phyloP scores from a whole-genome alignment of 2,329 filamentous ascomycete genomes.

The Penicillium sp. region DNA sequence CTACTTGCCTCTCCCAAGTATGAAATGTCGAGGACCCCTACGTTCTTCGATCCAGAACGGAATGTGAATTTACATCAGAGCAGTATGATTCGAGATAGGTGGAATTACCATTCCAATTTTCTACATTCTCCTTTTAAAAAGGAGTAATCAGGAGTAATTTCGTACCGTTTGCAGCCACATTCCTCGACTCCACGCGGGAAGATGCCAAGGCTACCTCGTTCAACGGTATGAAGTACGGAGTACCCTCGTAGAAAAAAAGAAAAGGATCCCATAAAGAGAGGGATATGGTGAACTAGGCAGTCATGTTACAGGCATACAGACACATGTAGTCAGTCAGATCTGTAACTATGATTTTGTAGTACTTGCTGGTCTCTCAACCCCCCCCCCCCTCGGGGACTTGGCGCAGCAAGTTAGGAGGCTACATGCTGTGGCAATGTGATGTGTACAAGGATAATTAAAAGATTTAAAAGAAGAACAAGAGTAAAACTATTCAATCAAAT shows the following conservation, averaged over 20 bases:
- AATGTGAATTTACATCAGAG: constrained; percentile 8
- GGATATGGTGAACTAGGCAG: not conserved
- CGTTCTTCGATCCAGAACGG: not conserved
- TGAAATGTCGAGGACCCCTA: constrained; percentile 1
- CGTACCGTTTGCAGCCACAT: constrained; percentile 8
- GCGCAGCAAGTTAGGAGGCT: constrained; percentile 3
- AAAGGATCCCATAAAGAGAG: not conserved
- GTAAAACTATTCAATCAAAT: not conserved
- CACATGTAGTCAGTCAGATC: not conserved
- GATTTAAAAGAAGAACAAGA: not conserved
- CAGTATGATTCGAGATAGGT: not conserved
- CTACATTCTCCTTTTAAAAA: not conserved
- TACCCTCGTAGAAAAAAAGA: not conserved
- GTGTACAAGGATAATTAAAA: not conserved
- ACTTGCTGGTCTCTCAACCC: too few relatives aligned
- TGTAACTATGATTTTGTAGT: not conserved
- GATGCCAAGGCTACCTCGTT: constrained; percentile 6
- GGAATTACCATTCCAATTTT: not conserved
- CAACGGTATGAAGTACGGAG: not conserved
- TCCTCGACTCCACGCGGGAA: constrained; percentile 10
- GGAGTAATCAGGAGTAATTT: constrained; percentile 1
- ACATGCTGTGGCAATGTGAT: not conserved
- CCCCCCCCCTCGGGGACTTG: constrained; percentile 1
- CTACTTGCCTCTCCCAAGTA: not conserved
- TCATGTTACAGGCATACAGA: not conserved